Conservation (phyloP, 306 rosid species). For the Prunus davidiana region DNA sequence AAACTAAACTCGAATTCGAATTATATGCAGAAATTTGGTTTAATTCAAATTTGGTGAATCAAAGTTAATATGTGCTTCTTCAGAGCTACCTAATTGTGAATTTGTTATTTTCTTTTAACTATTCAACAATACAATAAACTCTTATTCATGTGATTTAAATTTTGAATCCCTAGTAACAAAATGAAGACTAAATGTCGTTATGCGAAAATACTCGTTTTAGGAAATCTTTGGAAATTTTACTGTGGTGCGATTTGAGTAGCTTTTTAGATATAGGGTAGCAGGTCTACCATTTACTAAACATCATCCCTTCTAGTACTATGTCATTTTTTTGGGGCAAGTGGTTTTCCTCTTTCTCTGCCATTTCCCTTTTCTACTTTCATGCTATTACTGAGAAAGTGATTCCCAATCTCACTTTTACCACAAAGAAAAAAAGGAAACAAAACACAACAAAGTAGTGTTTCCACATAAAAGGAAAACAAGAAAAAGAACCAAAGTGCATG, state of each 20-base stretch:
- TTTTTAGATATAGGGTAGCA: constrained; percentile 1
- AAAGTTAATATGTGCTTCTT: no score
- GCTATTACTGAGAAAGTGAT: constrained; percentile 8
- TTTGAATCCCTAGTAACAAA: no score
- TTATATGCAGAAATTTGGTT: no score
- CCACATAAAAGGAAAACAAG: constrained; percentile 7
- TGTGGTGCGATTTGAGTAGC: neutral
- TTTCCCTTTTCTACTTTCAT: constrained; percentile 13
- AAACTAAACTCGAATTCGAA: no score
- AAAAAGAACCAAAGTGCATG: neutral
- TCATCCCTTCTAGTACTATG: neutral
- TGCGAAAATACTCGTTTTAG: no score
- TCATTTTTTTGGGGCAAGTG: neutral
- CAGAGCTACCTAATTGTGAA: no score
- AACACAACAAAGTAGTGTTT: neutral
- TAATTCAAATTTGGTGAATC: no score
- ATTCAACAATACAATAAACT: no score
- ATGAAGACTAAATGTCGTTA: no score
- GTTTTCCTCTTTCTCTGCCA: constrained; percentile 5
- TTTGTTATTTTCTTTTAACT: no score
- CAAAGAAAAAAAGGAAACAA: neutral
- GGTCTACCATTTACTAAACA: constrained; percentile 5
- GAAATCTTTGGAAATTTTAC: no score
- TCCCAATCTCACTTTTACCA: constrained; percentile 16
- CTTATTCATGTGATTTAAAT: no score